These are phyloP conservation scores for Rhodotorula sp. DNA, from an alignment of 1,284 basidiomycete species.

Conservation along the genomic window DNA sequence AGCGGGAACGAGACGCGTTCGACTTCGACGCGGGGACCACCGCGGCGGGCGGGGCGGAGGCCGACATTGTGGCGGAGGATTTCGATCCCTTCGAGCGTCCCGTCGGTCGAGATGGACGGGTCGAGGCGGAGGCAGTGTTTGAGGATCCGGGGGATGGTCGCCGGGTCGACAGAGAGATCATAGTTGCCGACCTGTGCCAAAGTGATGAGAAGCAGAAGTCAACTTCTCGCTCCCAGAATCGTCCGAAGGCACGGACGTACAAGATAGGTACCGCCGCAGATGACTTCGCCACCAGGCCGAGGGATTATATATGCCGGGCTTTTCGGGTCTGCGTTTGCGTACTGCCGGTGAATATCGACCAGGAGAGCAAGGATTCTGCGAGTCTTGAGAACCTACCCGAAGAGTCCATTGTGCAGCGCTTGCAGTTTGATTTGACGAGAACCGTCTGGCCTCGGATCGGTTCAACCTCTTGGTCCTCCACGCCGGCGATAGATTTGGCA, in stretches of 20 bases:
- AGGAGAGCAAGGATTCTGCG: not conserved
- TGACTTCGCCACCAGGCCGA: conserved; percentile 50
- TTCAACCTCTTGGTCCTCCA: conserved; percentile 68
- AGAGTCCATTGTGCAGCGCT: conserved; percentile 42
- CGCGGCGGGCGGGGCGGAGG: conserved; percentile 66
- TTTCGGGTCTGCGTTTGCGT: conserved; percentile 24
- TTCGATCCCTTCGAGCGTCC: conserved; percentile 51
- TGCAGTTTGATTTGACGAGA: conserved; percentile 54
- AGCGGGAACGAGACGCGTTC: conserved; percentile 54
- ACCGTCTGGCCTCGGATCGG: conserved; percentile 87
- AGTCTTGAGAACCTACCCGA: conserved; percentile 1
- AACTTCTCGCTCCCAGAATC: not conserved
- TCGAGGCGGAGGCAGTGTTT: conserved; percentile 49
- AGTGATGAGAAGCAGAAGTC: conserved; percentile 6
- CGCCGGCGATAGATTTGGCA: conserved; percentile 70
- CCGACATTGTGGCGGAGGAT: conserved; percentile 66
- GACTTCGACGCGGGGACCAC: conserved; percentile 67
- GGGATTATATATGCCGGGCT: conserved; percentile 52
- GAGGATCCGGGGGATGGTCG: conserved; percentile 50
- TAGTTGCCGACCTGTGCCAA: conserved; percentile 44
- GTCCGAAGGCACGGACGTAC: not conserved
- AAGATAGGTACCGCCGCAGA: conserved; percentile 33
- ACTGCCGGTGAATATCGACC: not conserved
- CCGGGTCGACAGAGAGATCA: conserved; percentile 45
- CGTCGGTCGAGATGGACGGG: conserved; percentile 48